A percentile compares a stretch with the other conserved stretches of the same genome.
These are phyloP conservation scores for Dioscorea cayenensis DNA, from an alignment of 116 monocot species.

Conservation along the genomic window DNA sequence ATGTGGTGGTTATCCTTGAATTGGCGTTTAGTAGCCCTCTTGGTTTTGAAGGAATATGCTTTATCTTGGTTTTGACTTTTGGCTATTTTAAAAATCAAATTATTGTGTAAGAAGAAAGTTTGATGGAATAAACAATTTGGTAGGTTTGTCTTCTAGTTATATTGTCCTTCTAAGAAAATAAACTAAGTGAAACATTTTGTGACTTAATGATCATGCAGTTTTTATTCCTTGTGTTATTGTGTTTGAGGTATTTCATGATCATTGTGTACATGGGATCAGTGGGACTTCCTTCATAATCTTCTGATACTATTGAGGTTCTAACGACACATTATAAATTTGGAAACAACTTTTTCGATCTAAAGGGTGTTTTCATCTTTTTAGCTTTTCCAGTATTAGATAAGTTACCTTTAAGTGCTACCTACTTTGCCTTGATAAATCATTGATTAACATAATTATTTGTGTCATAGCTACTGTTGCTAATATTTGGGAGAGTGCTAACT, in stretches of 20 bases:
- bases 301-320: constrained; percentile 75
- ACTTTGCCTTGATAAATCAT: neutral
- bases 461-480: constrained; percentile 61
- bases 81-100: no score
- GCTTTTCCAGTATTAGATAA: neutral
- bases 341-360: constrained; percentile 86
- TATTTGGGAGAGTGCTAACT: constrained; percentile 84
- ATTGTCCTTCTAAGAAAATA: no score
- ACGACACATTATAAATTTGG: constrained; percentile 94
- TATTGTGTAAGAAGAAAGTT: no score
- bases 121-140: no score
- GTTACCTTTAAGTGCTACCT: neutral
- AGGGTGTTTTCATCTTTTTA: constrained; percentile 25
- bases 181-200: no score
- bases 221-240: neutral
- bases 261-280: constrained; percentile 91
- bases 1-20: no score
- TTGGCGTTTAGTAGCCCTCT: no score
- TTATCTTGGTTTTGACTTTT: no score
- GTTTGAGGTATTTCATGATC: constrained; percentile 11
- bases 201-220: no score
- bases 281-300: constrained; percentile 75
- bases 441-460: neutral
- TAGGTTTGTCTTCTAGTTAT: no score
- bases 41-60: no score